These are phyloP conservation scores for Geranium incanum DNA, from an alignment of 441 rosid genomes.

Conservation along the genomic window DNA sequence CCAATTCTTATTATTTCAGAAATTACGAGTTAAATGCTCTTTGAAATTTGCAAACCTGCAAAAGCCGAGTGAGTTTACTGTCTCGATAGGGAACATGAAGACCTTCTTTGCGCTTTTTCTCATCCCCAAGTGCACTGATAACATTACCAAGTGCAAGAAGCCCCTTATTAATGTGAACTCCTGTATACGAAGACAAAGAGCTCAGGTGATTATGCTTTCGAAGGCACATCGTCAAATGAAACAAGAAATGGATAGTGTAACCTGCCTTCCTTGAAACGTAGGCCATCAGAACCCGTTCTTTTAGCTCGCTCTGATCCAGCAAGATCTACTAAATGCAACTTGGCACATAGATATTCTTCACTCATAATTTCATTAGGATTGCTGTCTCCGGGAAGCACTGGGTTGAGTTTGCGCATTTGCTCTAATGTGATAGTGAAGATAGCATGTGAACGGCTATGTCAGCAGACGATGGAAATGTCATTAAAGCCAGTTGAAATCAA, in stretches of 20 bases:
- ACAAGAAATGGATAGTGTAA: slow-evolving; percentile 15
- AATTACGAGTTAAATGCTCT: slow-evolving; percentile 5
- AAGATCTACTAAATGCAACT: slow-evolving; percentile 95
- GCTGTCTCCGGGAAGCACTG: slow-evolving; percentile 48
- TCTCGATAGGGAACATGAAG: slow-evolving; percentile 93
- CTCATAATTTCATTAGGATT: slow-evolving; percentile 48
- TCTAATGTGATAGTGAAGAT: slow-evolving; percentile 94
- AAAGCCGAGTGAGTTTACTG: slow-evolving; percentile 93
- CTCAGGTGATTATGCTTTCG: slow-evolving; percentile 16
- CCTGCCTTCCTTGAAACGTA: slow-evolving; percentile 95
- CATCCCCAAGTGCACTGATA: slow-evolving; percentile 97
- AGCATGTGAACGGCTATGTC: slow-evolving; percentile 93
- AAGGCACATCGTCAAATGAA: slow-evolving; percentile 16
- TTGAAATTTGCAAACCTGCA: slow-evolving; percentile 55
- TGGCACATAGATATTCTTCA: slow-evolving; percentile 96
- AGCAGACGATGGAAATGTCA: slow-evolving; percentile 20
- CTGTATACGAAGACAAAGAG: slow-evolving; percentile 37
- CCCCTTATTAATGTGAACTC: slow-evolving; percentile 94
- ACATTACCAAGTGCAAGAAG: slow-evolving; percentile 99
- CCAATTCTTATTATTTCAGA: neutral
- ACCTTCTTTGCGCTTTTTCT: slow-evolving; percentile 92
- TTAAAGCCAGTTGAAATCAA: neutral
- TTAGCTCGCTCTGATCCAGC: slow-evolving; percentile 99
- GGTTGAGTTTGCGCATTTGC: slow-evolving; percentile 76
- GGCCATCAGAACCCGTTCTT: slow-evolving; percentile 92